Evolutionary conservation across 768 basidiomycete genomes (phyloP), one percentile per base, ranked within the genome.

Genomic region (Tephrocybe sp.): DNA sequence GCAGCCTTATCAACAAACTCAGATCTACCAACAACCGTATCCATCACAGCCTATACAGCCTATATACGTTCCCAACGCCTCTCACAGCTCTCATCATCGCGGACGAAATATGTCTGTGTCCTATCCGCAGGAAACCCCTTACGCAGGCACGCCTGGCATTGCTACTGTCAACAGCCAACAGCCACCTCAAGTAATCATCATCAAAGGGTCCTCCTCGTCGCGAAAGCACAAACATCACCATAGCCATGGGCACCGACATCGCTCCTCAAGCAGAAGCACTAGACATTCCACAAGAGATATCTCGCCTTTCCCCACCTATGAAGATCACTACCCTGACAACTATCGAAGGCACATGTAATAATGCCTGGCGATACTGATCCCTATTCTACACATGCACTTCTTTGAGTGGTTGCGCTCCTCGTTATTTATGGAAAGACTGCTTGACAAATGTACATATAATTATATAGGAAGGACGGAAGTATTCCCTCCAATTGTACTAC

Each of bases 31-130:
- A 63, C n/a, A 57, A 61, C 30, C 23, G 58, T 66, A 24, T 55
- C 62, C 10, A 57, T 50, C 65, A 17, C 67, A 63, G 10, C 57
- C 34, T 10, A 51, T 65, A 17, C 66, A 63, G 11, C 57, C 8
- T 10, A 14, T 36, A 14, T 14, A 36, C 34, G 4, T 36, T 15
- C 4, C 11, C 8, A 11, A 8, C 4, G 34, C 34, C 34, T 36
- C 34, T 62, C 54, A 63, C 20, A 48, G 48, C 14, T 49, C 50
- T 39, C 60, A 57, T 34, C 65, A 63, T 36, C 34, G 34, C 25
- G 55, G 62, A 37, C 65, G 71, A 47, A 72, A 67, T 45, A 58
- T 62, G 20, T 73, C 74, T 5, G 67, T 68, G 52, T 69, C 73
- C 18, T 71, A 73, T 39, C 58, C 68, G n/a, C 44, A 34, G 6